Conservation (phyloP, 2,329 filamentous ascomycete genomes). For the Nemania sp. region DNA sequence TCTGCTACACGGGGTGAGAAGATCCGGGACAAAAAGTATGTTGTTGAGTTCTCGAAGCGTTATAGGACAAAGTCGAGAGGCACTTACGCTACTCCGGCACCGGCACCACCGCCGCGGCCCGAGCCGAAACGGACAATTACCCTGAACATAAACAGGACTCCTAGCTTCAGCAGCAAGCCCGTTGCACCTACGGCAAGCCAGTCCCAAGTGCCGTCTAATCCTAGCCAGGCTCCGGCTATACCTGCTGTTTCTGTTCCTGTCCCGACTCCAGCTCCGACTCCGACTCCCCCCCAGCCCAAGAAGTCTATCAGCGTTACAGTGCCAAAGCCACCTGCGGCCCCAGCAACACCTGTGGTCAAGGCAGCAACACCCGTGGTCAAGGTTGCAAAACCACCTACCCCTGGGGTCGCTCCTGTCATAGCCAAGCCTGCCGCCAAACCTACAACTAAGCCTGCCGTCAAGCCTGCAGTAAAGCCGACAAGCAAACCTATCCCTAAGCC, state of each 20-base stretch:
- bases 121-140: constrained; percentile 42
- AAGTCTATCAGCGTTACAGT: constrained; percentile 27
- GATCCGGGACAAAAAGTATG: constrained; percentile 31
- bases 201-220: constrained; percentile 16
- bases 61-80: constrained; percentile 38
- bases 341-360: constrained; percentile 7
- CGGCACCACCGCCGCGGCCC: constrained; percentile 31
- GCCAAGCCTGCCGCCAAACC: neutral
- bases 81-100: constrained; percentile 28
- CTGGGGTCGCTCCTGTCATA: constrained; percentile 1
- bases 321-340: constrained; percentile 23
- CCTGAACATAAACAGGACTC: constrained; percentile 39
- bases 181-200: constrained; percentile 13
- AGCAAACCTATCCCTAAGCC: constrained; percentile 5
- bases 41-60: constrained; percentile 35
- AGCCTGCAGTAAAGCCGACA: neutral
- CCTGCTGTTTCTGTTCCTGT: constrained; percentile 10
- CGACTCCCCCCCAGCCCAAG: constrained; percentile 6
- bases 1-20: constrained; percentile 40
- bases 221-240: constrained; percentile 7
- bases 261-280: constrained; percentile 13
- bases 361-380: constrained; percentile 19
- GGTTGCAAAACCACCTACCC: constrained; percentile 22
- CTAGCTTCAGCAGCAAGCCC: constrained; percentile 32
- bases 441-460: constrained; percentile 1